A percentile compares a stretch with the other conserved stretches of the same genome.
phyloP scores from a whole-genome alignment of 805 yeast genomes.

The Komagataella mondaviorum region DNA sequence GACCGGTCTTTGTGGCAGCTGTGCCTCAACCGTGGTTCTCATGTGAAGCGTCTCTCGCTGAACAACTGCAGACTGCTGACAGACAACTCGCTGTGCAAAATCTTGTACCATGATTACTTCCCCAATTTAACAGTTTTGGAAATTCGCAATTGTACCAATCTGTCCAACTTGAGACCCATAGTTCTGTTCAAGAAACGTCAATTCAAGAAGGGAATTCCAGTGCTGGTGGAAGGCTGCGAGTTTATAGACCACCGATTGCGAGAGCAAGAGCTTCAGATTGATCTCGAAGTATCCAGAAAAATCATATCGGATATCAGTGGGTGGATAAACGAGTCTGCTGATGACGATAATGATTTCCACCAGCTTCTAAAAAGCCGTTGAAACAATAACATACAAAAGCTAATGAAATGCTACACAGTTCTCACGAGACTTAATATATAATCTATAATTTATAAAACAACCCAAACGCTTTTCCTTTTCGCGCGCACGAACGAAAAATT shows the following conservation, averaged over 20 bases:
- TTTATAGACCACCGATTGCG: conserved; percentile 42
- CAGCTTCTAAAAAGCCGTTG: not conserved
- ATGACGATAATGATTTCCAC: not conserved
- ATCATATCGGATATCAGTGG: conserved; percentile 46
- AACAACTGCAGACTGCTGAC: conserved; percentile 57
- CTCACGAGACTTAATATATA: not conserved
- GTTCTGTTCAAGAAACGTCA: conserved; percentile 54
- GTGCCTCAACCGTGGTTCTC: conserved; percentile 31
- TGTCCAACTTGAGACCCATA: conserved; percentile 49
- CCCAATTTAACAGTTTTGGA: conserved; percentile 62
- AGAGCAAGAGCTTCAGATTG: conserved; percentile 46
- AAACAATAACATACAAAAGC: not conserved
- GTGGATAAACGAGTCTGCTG: not conserved
- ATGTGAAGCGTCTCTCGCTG: conserved; percentile 53
- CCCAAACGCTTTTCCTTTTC: not conserved
- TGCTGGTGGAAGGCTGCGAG: conserved; percentile 74
- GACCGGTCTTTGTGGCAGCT: conserved; percentile 76
- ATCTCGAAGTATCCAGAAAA: conserved; percentile 36
- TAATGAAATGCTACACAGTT: not conserved
- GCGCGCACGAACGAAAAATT: not conserved
- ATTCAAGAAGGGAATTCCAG: conserved; percentile 26
- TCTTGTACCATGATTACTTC: conserved; percentile 29
- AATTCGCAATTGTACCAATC: conserved; percentile 43
- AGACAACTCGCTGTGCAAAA: conserved; percentile 42
- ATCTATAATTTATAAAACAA: no score